These are phyloP conservation scores for Erysimum cheiranthoides DNA, from an alignment of 345 rosid species.

Conservation along the genomic window DNA sequence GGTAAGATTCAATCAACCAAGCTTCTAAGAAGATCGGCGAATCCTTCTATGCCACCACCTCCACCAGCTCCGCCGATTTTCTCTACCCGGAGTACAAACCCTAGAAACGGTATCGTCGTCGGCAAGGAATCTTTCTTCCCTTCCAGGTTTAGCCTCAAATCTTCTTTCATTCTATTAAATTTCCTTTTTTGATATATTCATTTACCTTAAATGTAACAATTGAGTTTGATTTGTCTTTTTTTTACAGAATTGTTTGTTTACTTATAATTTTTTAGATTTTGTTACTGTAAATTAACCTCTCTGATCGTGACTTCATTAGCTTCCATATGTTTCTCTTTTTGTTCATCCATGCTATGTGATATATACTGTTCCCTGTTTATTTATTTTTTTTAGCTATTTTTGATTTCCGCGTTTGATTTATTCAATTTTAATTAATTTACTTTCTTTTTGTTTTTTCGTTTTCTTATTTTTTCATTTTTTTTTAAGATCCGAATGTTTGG, in stretches of 20 bases:
- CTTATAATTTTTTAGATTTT: conserved; percentile 12
- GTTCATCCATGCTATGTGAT: conserved; percentile 27
- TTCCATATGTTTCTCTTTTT: conserved; percentile 13
- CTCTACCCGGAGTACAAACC: conserved; percentile 36
- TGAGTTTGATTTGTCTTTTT: neutral
- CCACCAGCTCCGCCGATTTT: conserved; percentile 46
- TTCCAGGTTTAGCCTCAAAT: conserved; percentile 49
- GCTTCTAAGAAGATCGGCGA: conserved; percentile 43
- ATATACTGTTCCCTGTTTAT: neutral
- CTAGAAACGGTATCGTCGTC: conserved; percentile 49
- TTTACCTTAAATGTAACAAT: conserved; percentile 16
- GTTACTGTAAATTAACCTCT: conserved; percentile 23
- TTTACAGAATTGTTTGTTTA: conserved; percentile 25
- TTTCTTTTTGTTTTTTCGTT: neutral
- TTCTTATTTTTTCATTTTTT: neutral
- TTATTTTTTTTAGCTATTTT: neutral
- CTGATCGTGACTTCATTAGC: conserved; percentile 29
- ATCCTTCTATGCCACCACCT: conserved; percentile 51
- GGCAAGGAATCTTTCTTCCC: conserved; percentile 46
- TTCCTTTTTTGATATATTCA: conserved; percentile 24
- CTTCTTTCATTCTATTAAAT: conserved; percentile 5
- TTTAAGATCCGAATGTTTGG: conserved; percentile 24
- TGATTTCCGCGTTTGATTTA: conserved; percentile 1
- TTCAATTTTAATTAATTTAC: neutral
- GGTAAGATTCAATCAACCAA: conserved; percentile 47